Percentiles rank a stretch among this genome's conserved stretches.
Conservation (phyloP, 2,329 filamentous ascomycete species). For the Paramyrothecium sp. region DNA sequence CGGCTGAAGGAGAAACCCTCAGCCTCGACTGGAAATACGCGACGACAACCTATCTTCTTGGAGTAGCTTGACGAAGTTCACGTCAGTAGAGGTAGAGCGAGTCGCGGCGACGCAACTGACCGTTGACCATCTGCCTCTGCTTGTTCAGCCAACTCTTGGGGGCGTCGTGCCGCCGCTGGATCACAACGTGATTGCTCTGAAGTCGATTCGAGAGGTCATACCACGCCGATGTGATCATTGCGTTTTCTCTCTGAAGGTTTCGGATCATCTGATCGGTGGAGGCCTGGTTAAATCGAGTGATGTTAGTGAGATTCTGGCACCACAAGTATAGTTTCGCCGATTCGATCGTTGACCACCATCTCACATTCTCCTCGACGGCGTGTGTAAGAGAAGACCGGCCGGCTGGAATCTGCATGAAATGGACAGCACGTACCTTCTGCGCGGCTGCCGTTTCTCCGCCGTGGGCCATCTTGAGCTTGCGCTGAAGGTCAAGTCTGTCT, state of each 20-base stretch:
- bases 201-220: constrained; percentile 77
- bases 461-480: constrained; percentile 51
- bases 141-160: constrained; percentile 83
- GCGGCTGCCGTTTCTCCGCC: constrained; percentile 46
- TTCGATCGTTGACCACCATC: too few relatives aligned
- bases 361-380: too few relatives aligned
- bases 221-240: constrained; percentile 80
- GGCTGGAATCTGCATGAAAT: neutral
- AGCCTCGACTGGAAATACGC: too few relatives aligned
- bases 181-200: constrained; percentile 78
- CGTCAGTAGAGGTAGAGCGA: constrained; percentile 43
- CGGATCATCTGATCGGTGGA: constrained; percentile 56
- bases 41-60: constrained; percentile 35
- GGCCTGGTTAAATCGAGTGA: constrained; percentile 32
- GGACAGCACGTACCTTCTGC: constrained; percentile 47
- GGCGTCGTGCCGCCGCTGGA: constrained; percentile 72
- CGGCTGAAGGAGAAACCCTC: too few relatives aligned
- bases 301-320: neutral
- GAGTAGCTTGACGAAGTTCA: constrained; percentile 39
- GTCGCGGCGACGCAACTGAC: constrained; percentile 44
- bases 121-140: constrained; percentile 71
- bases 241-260: constrained; percentile 74
- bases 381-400: neutral
- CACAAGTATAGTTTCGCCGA: neutral
- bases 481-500: constrained; percentile 55